A percentile compares a stretch with the other conserved stretches of the same genome.
These are phyloP conservation scores for Cyberlindnera galapagoensis DNA, from an alignment of 805 yeast species.

Conservation along the genomic window DNA sequence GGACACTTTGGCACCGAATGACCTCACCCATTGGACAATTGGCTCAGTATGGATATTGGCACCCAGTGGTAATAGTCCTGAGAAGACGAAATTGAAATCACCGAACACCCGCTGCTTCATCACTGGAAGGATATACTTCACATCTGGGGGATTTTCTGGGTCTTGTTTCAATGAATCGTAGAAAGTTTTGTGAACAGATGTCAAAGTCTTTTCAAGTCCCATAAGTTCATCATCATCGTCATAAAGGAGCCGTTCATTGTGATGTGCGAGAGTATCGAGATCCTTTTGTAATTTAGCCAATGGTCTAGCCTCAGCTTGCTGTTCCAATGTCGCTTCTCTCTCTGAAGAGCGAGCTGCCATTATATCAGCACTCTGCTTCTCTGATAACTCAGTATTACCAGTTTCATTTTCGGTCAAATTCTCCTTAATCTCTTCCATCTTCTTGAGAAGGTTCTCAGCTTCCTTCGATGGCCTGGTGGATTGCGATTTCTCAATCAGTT, in stretches of 20 bases:
- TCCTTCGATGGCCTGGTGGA: conserved; percentile 25
- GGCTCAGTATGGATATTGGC: conserved; percentile 67
- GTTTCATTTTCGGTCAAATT: conserved; percentile 25
- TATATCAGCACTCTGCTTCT: conserved; percentile 27
- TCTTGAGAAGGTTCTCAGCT: conserved; percentile 23
- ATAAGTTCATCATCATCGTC: conserved; percentile 80
- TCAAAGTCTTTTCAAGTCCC: conserved; percentile 55
- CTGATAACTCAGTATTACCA: conserved; percentile 29
- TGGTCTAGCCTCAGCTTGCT: conserved; percentile 78
- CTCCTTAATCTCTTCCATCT: conserved; percentile 26
- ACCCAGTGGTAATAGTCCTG: conserved; percentile 89
- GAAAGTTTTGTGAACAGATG: conserved; percentile 59
- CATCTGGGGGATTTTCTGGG: conserved; percentile 51
- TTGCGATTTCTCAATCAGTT: conserved; percentile 21
- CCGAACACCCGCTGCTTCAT: conserved; percentile 64
- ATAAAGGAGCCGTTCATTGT: conserved; percentile 39
- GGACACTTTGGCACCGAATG: conserved; percentile 85
- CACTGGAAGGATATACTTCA: conserved; percentile 64
- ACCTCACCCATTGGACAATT: conserved; percentile 85
- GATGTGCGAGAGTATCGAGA: conserved; percentile 36
- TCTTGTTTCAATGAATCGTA: conserved; percentile 40
- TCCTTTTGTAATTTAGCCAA: conserved; percentile 76
- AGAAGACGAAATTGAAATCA: conserved; percentile 67
- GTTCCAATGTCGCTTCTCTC: conserved; percentile 65
- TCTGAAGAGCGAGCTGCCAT: conserved; percentile 37